Evolutionary conservation across 2,329 filamentous ascomycete species (phyloP).

Genomic region (Ophiostoma novo-ulmi): DNA sequence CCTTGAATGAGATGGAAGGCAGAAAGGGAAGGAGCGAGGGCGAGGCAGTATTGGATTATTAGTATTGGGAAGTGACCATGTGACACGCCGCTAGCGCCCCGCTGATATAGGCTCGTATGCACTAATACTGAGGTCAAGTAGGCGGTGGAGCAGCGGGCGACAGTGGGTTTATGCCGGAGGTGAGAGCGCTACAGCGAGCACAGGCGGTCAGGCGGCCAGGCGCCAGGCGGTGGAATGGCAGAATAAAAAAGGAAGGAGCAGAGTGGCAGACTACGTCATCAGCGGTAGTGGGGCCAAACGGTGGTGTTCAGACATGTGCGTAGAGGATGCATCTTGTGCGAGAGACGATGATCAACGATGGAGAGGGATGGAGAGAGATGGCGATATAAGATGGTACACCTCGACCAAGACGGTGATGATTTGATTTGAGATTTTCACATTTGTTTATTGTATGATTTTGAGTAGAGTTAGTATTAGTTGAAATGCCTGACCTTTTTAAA

Average conservation of each 20-base stretch:
- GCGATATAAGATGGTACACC: too few species aligned
- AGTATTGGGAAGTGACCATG: background rate
- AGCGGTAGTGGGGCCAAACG: background rate
- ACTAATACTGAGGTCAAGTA: background rate
- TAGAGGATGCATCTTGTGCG: background rate
- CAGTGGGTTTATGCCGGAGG: slow-evolving; percentile 1
- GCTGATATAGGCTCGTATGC: background rate
- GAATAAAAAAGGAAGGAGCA: background rate
- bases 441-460: too few species aligned
- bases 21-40: background rate
- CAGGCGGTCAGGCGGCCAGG: background rate
- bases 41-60: background rate
- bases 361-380: background rate
- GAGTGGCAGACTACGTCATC: slow-evolving; percentile 2
- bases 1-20: background rate
- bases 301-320: background rate
- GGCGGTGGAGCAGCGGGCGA: slow-evolving; percentile 3
- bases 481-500: too few species aligned
- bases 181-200: background rate
- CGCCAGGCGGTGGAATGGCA: background rate
- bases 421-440: too few species aligned
- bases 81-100: background rate
- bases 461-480: too few species aligned
- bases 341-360: background rate
- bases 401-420: too few species aligned